Percentiles rank a stretch among this genome's conserved stretches.
Evolutionary conservation across 2,329 filamentous ascomycete species (phyloP).

Genomic region (Thielaviopsis cerberus): DNA sequence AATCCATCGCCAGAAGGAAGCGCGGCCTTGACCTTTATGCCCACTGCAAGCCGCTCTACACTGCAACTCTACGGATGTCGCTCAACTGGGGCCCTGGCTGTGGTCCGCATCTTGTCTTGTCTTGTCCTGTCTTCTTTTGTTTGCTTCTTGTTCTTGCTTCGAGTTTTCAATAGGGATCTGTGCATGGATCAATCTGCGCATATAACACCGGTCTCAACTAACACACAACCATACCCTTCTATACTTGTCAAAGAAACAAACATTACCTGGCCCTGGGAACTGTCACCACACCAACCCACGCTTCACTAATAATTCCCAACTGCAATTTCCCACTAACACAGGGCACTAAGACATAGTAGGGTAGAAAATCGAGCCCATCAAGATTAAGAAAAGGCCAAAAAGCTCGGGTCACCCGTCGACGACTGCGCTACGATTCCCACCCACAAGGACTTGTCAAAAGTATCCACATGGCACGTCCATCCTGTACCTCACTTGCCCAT

Average conservation of each 20-base stretch:
- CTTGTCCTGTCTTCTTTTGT: neutral
- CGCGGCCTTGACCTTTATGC: neutral
- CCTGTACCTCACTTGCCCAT: neutral
- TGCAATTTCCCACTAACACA: neutral
- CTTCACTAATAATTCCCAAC: no score
- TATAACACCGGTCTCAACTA: no score
- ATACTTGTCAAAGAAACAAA: no score
- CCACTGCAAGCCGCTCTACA: neutral
- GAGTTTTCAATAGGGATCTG: neutral
- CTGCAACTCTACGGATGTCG: neutral
- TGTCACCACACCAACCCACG: no score
- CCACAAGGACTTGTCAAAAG: neutral
- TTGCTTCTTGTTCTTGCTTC: neutral
- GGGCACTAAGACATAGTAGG: neutral
- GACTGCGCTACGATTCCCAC: neutral
- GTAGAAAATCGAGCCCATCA: neutral
- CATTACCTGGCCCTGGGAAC: no score
- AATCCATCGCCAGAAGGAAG: neutral
- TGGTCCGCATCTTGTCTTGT: neutral
- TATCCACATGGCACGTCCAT: neutral
- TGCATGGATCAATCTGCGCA: neutral
- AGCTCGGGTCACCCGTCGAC: neutral
- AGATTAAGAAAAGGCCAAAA: no score
- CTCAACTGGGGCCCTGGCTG: neutral
- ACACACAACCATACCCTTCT: no score